Conservation (phyloP, 2,329 filamentous ascomycete genomes). For the Capronia coronata region DNA sequence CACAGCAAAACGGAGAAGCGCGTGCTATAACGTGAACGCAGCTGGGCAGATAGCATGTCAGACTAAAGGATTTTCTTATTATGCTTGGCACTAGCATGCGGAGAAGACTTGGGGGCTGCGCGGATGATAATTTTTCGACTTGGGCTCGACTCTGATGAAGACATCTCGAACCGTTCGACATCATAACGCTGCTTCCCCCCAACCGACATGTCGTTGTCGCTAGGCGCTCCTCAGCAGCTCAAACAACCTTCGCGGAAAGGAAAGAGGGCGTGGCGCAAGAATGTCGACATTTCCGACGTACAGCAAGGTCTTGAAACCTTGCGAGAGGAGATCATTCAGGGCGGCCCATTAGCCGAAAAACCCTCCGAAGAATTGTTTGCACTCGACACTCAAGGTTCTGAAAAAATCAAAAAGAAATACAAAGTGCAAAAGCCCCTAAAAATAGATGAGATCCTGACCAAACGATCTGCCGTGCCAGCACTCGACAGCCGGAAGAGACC, state of each 20-base stretch:
- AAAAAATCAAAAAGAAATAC: constrained; percentile 57
- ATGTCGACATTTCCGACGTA: constrained; percentile 86
- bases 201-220: constrained; percentile 1
- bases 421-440: constrained; percentile 73
- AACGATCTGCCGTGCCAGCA: constrained; percentile 73
- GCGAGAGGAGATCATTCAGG: constrained; percentile 84
- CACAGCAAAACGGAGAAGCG: no score
- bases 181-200: not conserved
- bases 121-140: not conserved
- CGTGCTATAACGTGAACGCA: no score
- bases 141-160: not conserved
- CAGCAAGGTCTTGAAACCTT: constrained; percentile 74
- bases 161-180: not conserved
- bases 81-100: not conserved
- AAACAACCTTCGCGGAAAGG: constrained; percentile 85
- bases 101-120: not conserved
- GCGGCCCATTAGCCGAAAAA: constrained; percentile 81
- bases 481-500: constrained; percentile 72
- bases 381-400: constrained; percentile 68
- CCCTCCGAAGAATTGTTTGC: constrained; percentile 76
- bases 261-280: constrained; percentile 98
- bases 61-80: not conserved
- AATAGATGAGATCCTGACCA: constrained; percentile 82
- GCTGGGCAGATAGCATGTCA: not conserved
- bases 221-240: constrained; percentile 16